Conservation (phyloP, 345 rosid species). For the Arabidopsis thaliana region TAIR10.1 NC_003070.9:8605001-8605500, state of each 20-base stretch:
- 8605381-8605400: constrained; percentile 2
- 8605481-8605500: constrained; percentile 49
- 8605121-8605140: constrained; percentile 3
- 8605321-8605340: constrained; percentile 66
- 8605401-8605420: neutral
- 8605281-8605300: constrained; percentile 5
- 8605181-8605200: constrained; percentile 51
- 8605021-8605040: constrained; percentile 47
- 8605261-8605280: constrained; percentile 4
- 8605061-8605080: constrained; percentile 36
- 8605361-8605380: neutral
- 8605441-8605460: constrained; percentile 75
- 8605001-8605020: constrained; percentile 46
- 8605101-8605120: neutral
- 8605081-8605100: constrained; percentile 16
- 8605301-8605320: constrained; percentile 62
- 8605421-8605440: constrained; percentile 46
- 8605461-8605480: constrained; percentile 59
- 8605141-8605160: constrained; percentile 53
- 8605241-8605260: constrained; percentile 11
- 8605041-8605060: constrained; percentile 48
- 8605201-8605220: constrained; percentile 52
- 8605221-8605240: constrained; percentile 42
- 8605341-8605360: constrained; percentile 52
- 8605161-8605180: constrained; percentile 46